phyloP scores from a whole-genome alignment of 2,329 filamentous ascomycete genomes.

The Arthrobotrys conoides region DNA sequence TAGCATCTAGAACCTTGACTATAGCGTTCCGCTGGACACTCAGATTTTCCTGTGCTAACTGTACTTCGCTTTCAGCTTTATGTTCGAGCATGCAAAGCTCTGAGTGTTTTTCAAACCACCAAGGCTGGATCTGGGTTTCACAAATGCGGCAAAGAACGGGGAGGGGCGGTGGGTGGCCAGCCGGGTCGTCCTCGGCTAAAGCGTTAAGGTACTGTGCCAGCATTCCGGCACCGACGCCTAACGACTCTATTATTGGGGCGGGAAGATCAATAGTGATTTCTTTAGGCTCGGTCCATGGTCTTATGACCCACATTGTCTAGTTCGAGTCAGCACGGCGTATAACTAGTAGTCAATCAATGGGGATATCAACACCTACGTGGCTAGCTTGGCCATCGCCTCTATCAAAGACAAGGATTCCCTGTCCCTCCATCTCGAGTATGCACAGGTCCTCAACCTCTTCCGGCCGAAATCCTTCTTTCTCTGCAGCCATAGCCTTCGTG shows the following conservation, averaged over 20 bases:
- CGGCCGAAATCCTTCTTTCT: constrained; percentile 66
- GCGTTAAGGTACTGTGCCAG: constrained; percentile 92
- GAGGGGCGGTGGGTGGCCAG: constrained; percentile 82
- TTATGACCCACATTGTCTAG: constrained; percentile 99
- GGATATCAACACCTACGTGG: constrained; percentile 77
- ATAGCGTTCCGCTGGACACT: constrained; percentile 94
- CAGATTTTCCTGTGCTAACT: constrained; percentile 92
- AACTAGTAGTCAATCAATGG: constrained; percentile 10
- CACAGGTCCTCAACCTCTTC: constrained; percentile 69
- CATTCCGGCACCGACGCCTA: constrained; percentile 94
- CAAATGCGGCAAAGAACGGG: constrained; percentile 96
- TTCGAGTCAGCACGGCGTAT: constrained; percentile 26
- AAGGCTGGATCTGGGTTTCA: constrained; percentile 94
- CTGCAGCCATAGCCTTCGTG: constrained; percentile 65
- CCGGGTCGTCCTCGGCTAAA: constrained; percentile 84
- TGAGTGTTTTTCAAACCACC: constrained; percentile 99
- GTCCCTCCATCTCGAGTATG: constrained; percentile 86
- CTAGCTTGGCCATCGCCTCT: constrained; percentile 86
- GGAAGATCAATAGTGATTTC: constrained; percentile 98
- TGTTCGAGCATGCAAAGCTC: constrained; percentile 97
- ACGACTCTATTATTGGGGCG: constrained; percentile 86
- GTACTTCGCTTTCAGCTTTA: constrained; percentile 96
- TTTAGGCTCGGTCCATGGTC: constrained; percentile 86
- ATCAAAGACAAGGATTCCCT: constrained; percentile 99
- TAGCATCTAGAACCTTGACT: constrained; percentile 91